phyloP scores from a whole-genome alignment of 1,139 yeast species.

The Candida pseudoviswanathii region DNA sequence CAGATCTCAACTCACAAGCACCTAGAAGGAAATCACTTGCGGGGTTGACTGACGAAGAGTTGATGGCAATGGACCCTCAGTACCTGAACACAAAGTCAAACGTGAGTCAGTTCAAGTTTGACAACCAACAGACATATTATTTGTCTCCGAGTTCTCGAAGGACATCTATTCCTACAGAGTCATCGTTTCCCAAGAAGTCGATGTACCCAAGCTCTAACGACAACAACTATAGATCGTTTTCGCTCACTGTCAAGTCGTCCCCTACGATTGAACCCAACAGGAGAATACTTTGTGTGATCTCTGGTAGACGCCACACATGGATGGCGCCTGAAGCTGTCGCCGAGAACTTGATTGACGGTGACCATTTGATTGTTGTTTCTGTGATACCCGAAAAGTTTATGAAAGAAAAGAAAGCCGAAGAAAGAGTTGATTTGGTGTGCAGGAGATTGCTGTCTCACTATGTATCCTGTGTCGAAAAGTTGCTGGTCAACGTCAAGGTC shows the following conservation, averaged over 20 bases:
- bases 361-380: slow-evolving; percentile 41
- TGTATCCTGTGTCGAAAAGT: slow-evolving; percentile 17
- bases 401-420: slow-evolving; percentile 20
- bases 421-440: slow-evolving; percentile 5
- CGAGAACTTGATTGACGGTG: slow-evolving; percentile 38
- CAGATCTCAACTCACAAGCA: slow-evolving; percentile 6
- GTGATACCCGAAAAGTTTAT: slow-evolving; percentile 34
- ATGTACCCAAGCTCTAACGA: slow-evolving; percentile 40
- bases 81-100: slow-evolving; percentile 39
- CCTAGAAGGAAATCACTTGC: slow-evolving; percentile 56
- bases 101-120: slow-evolving; percentile 44
- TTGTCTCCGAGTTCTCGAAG: slow-evolving; percentile 25
- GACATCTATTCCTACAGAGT: slow-evolving; percentile 8
- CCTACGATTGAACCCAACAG: too few relatives aligned
- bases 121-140: slow-evolving; percentile 40
- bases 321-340: slow-evolving; percentile 31
- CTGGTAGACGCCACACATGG: slow-evolving; percentile 51
- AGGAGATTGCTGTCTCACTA: slow-evolving; percentile 38
- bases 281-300: slow-evolving; percentile 21
- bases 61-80: slow-evolving; percentile 62
- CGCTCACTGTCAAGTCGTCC: slow-evolving; percentile 32
- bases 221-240: slow-evolving; percentile 43
- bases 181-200: slow-evolving; percentile 11
- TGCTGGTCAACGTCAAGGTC: slow-evolving; percentile 43
- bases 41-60: slow-evolving; percentile 66